These are phyloP conservation scores for Hypsizygus ulmarius DNA, from an alignment of 1,284 basidiomycete species.

Conservation along the genomic window DNA sequence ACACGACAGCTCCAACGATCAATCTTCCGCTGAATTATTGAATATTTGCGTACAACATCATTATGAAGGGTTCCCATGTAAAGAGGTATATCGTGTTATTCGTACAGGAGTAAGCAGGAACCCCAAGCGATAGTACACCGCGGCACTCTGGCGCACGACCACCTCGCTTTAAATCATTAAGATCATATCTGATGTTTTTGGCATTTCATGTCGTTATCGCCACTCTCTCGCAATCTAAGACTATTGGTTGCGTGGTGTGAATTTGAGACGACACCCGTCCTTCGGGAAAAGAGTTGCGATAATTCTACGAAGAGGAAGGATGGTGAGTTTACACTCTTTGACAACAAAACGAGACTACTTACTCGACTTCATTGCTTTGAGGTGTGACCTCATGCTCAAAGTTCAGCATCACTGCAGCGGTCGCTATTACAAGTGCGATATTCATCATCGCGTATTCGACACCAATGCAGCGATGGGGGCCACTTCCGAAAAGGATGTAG, in stretches of 20 bases:
- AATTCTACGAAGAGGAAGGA: constrained; percentile 46
- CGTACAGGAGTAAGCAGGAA: constrained; percentile 3
- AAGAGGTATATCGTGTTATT: not conserved
- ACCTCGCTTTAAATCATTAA: not conserved
- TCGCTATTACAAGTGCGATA: constrained; percentile 83
- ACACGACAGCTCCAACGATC: too few relatives aligned
- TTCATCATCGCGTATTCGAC: constrained; percentile 93
- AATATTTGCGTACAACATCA: too few relatives aligned
- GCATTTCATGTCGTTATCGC: not conserved
- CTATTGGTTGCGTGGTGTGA: constrained; percentile 50
- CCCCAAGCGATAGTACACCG: not conserved
- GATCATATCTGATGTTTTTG: constrained; percentile 1
- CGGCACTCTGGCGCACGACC: not conserved
- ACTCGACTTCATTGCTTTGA: constrained; percentile 81
- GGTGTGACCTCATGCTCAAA: constrained; percentile 88
- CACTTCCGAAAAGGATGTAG: constrained; percentile 94
- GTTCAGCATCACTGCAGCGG: constrained; percentile 81
- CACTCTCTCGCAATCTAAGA: constrained; percentile 1
- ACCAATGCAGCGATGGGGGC: constrained; percentile 93
- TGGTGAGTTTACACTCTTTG: constrained; percentile 3
- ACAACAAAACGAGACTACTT: constrained; percentile 33
- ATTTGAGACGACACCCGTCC: constrained; percentile 84
- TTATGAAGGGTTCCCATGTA: too few relatives aligned
- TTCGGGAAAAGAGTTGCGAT: constrained; percentile 95
- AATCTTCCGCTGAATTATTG: too few relatives aligned